Evolutionary conservation across 1,284 basidiomycete species (phyloP), one percentile per base, ranked within the genome.

Genomic region (Cerrena zonata): DNA sequence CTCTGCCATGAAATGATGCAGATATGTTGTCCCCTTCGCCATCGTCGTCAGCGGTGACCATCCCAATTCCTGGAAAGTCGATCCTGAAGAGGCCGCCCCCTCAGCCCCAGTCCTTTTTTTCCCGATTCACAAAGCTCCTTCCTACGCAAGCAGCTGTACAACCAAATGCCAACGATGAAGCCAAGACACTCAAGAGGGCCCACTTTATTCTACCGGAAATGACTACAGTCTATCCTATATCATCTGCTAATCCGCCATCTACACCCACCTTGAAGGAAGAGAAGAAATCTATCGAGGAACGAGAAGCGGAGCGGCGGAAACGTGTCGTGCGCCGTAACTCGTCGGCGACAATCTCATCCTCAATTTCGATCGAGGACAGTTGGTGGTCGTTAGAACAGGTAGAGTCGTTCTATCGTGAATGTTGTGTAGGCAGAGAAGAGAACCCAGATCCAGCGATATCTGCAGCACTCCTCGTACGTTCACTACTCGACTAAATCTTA

Each of bases 141-240:
- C 83, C 82, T 19, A 75, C 71, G 3, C 77, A 76, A 57, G 59
- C 46, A 41, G 47, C 56, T 39, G 52, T 61, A 19, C 51, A 58
- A 45, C 56, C 62, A 7, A 50, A 63, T 24, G 19, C 4, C n/a
- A 70, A 70, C 27, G 72, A 73, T 61, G 59, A 70, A 47, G 52
- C 52, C 26, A 76, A 72, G 58, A 80, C 89, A 4, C 76, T 94
- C 53, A 92, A 89, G 64, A 74, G 89, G 48, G 90, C 89, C 0
- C 89, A 93, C 58, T 94, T 92, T 63, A 87, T 91, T 56, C 72
- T 94, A 2, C 89, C 89, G 0, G 79, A 86, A 60, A 79, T 93
- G 61, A 82, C 81, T 27, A 90, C 85, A 22, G 82, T 91, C 23
- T 95, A 94, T 64, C 90, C 89, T 0, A 94, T 94, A 63, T 87